Conservation (phyloP, 371 early-diverging fungal genomes). For the Lichtheimia corymbifera region DNA sequence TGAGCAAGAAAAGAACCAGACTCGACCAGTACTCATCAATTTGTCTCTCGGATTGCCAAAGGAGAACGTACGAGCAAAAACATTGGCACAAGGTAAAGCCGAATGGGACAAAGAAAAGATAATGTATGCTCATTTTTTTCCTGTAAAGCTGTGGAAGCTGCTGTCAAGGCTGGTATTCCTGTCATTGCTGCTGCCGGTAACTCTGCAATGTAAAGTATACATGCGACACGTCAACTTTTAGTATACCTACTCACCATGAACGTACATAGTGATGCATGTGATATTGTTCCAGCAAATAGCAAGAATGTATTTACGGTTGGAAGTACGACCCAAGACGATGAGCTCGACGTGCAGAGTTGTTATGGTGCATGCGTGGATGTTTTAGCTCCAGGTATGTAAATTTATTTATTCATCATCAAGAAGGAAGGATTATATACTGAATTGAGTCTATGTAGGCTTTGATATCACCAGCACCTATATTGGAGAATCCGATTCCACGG, state of each 20-base stretch:
- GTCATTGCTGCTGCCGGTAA: conserved; percentile 83
- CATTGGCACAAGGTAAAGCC: conserved; percentile 17
- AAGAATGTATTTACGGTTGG: conserved; percentile 68
- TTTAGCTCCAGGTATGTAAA: conserved; percentile 50
- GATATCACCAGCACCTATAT: conserved; percentile 42
- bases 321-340: conserved; percentile 52
- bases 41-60: conserved; percentile 57
- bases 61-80: conserved; percentile 6
- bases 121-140: background rate
- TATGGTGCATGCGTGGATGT: conserved; percentile 66
- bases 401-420: background rate
- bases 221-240: background rate
- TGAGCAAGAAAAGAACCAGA: conserved; percentile 33
- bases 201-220: conserved; percentile 21
- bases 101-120: background rate
- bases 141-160: conserved; percentile 44
- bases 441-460: conserved; percentile 12
- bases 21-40: conserved; percentile 48
- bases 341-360: conserved; percentile 46
- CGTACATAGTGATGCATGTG: conserved; percentile 58
- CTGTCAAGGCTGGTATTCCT: conserved; percentile 48
- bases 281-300: conserved; percentile 64
- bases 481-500: conserved; percentile 27
- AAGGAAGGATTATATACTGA: background rate
- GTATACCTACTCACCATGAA: background rate